phyloP scores from a whole-genome alignment of 108 stramenopile species.

The Pseudonitzschia delicatissima region DNA sequence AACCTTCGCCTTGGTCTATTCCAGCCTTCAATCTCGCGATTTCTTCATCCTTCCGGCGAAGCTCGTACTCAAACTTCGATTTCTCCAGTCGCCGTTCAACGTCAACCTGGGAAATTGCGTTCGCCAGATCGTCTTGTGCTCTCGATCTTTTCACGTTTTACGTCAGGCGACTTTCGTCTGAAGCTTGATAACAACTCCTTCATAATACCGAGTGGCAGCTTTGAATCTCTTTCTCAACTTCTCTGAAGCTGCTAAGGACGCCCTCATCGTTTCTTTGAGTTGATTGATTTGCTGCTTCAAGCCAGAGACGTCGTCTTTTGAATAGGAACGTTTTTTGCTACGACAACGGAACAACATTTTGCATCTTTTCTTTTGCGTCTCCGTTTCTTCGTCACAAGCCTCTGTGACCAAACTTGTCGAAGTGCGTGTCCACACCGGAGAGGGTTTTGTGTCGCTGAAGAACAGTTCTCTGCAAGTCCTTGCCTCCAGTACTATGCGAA shows the following conservation, averaged over 20 bases:
- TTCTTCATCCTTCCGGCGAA: conserved; percentile 1
- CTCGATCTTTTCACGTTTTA: conserved; percentile 28
- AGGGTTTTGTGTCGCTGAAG: neutral
- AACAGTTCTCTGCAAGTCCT: conserved; percentile 9
- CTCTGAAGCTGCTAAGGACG: conserved; percentile 25
- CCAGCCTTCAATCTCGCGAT: conserved; percentile 8
- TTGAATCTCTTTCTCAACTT: conserved; percentile 21
- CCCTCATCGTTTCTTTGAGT: conserved; percentile 26
- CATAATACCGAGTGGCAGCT: conserved; percentile 28
- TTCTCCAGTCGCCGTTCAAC: neutral
- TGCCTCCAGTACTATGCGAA: neutral
- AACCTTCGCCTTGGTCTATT: conserved; percentile 10
- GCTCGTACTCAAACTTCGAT: conserved; percentile 1
- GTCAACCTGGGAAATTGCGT: conserved; percentile 4
- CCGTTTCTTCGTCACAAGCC: conserved; percentile 6
- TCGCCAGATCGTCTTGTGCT: conserved; percentile 2
- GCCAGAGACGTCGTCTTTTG: conserved; percentile 13
- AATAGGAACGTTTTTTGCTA: neutral
- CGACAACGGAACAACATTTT: conserved; percentile 23
- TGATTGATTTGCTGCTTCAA: conserved; percentile 23
- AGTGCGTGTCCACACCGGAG: no score
- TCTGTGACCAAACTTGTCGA: neutral
- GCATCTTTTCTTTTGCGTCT: conserved; percentile 13
- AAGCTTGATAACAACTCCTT: conserved; percentile 23
- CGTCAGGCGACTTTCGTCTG: conserved; percentile 23